Base-by-base conservation (phyloP, 1,284 basidiomycete genomes). In the Fistulina hepatica region DNA sequence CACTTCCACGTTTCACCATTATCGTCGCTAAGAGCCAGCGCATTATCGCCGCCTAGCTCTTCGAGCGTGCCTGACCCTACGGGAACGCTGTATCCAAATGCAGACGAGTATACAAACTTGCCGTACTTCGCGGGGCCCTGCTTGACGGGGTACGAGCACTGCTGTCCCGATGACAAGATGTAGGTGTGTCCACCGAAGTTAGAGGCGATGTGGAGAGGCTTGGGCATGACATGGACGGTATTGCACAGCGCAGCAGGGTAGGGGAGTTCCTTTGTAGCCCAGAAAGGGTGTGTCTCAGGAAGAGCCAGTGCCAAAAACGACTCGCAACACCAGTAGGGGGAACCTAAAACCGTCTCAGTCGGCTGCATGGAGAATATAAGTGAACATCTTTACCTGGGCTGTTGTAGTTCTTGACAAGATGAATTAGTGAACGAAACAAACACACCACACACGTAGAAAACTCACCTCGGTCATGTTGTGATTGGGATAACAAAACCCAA, bases 301-400 rank as follows among this genome's bases (percentile, higher is more conserved):
- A 82, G 64, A 2, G 76, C 64, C n/a, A 85, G 69, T 4, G 76
- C 60, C 27, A 79, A 64, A 56, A 85, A 85, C 1, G 80, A 76
- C 50, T 85, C 83, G 64, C 78, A 84, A 51, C 75, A 80, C 82
- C 82, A 85, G 57, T 85, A 88, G 1, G 79, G 77, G n/a, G 79
- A 82, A 36, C 80, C n/a, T n/a, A n/a, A n/a, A n/a, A n/a, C n/a
- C n/a, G n/a, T n/a, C n/a, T n/a, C n/a, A n/a, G n/a, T n/a, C n/a
- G n/a, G n/a, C n/a, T n/a, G n/a, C n/a, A n/a, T n/a, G n/a, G n/a
- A n/a, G n/a, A n/a, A n/a, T n/a, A n/a, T n/a, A n/a, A n/a, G n/a
- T n/a, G n/a, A n/a, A n/a, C n/a, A n/a, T n/a, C n/a, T n/a, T n/a
- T n/a, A n/a, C n/a, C 80, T 2, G 81, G 78, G 0, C 79, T 81